Conservation (phyloP, 352 stramenopile species). For the Phytophthora kernoviae region DNA sequence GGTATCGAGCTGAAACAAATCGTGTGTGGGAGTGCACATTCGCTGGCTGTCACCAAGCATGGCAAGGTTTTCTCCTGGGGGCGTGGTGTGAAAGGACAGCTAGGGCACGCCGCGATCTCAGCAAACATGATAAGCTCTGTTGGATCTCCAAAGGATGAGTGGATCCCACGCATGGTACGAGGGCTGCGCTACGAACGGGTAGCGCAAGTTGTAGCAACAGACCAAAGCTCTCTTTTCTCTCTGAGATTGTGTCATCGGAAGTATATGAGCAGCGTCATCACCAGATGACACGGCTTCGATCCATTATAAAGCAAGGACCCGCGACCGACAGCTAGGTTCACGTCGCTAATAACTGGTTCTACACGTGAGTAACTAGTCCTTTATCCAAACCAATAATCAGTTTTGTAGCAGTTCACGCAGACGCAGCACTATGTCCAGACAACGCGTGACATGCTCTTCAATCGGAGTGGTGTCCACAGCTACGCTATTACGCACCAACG, state of each 20-base stretch:
- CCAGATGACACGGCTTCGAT: slow-evolving; percentile 53
- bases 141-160: slow-evolving; percentile 36
- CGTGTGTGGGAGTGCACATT: slow-evolving; percentile 54
- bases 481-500: slow-evolving; percentile 1
- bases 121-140: background rate
- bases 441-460: slow-evolving; percentile 24
- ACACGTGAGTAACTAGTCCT: background rate
- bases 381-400: background rate
- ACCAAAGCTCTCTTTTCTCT: slow-evolving; percentile 65
- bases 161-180: slow-evolving; percentile 44
- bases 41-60: slow-evolving; percentile 50
- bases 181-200: slow-evolving; percentile 60
- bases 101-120: slow-evolving; percentile 30
- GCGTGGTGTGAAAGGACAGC: slow-evolving; percentile 47
- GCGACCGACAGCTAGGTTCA: slow-evolving; percentile 18
- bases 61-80: slow-evolving; percentile 72
- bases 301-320: slow-evolving; percentile 21
- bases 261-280: slow-evolving; percentile 52
- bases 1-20: slow-evolving; percentile 59
- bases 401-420: slow-evolving; percentile 23
- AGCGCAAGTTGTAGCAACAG: slow-evolving; percentile 52
- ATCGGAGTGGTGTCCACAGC: slow-evolving; percentile 2
- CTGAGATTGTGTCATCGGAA: slow-evolving; percentile 39
- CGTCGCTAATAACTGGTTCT: slow-evolving; percentile 4
- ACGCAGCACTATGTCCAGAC: slow-evolving; percentile 29